Conservation (phyloP, 192 early-diverging fungal genomes). For the Chytriomyces sp. region DNA sequence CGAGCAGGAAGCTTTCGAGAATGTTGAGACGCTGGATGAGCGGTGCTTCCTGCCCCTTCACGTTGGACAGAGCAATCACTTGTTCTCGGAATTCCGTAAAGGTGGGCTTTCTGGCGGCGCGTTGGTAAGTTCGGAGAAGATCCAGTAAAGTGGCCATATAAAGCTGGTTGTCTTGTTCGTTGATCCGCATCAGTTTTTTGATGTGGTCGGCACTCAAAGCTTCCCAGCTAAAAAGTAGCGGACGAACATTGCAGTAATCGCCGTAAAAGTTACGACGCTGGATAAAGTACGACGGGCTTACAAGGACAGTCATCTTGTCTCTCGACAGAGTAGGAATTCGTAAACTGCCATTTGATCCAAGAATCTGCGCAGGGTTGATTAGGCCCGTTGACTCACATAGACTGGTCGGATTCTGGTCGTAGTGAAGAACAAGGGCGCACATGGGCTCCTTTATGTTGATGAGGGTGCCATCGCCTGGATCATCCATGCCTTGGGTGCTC, state of each 20-base stretch:
- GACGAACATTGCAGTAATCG: slow-evolving; percentile 31
- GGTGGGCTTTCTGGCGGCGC: slow-evolving; percentile 1
- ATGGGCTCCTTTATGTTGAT: slow-evolving; percentile 9
- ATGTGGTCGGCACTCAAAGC: slow-evolving; percentile 37
- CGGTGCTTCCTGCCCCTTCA: slow-evolving; percentile 30
- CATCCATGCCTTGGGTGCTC: neutral
- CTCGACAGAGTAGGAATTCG: neutral
- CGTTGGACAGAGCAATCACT: slow-evolving; percentile 13
- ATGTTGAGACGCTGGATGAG: slow-evolving; percentile 32
- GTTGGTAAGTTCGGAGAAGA: slow-evolving; percentile 16
- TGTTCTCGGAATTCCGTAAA: slow-evolving; percentile 11
- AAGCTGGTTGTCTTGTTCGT: slow-evolving; percentile 36
- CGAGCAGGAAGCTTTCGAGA: slow-evolving; percentile 33
- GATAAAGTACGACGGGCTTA: slow-evolving; percentile 35
- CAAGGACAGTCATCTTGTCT: slow-evolving; percentile 33
- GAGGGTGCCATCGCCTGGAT: neutral
- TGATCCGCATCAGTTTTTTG: slow-evolving; percentile 35
- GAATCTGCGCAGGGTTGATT: neutral
- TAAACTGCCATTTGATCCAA: neutral
- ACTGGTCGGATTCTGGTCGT: slow-evolving; percentile 9
- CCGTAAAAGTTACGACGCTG: slow-evolving; percentile 30
- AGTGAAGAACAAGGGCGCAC: slow-evolving; percentile 21
- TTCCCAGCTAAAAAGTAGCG: slow-evolving; percentile 35
- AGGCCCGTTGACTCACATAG: slow-evolving; percentile 10
- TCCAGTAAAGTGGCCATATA: slow-evolving; percentile 40